Conservation (phyloP, 495 filamentous ascomycete genomes). For the Tuber borchii region DNA sequence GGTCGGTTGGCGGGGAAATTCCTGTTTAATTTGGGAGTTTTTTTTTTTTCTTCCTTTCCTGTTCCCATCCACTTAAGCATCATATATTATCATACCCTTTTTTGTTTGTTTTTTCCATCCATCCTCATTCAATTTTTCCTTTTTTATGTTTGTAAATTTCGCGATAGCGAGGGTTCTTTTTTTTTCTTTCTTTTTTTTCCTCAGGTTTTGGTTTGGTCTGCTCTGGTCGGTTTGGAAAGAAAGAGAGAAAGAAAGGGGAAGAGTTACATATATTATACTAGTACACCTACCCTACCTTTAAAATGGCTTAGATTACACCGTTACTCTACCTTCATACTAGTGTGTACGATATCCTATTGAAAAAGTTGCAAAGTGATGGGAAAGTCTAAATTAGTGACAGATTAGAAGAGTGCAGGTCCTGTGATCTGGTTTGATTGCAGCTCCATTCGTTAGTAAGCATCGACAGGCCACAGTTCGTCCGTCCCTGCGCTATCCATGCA, state of each 20-base stretch:
- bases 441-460: background rate
- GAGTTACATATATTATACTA: background rate
- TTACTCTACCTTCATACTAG: background rate
- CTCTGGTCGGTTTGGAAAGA: slow-evolving; percentile 1
- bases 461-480: background rate
- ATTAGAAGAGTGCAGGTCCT: background rate
- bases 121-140: background rate
- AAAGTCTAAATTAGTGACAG: background rate
- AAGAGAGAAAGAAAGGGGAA: background rate
- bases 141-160: background rate
- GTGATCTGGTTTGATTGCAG: background rate
- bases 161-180: background rate
- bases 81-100: slow-evolving; percentile 6
- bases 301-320: background rate
- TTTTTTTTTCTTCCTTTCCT: slow-evolving; percentile 16
- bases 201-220: background rate
- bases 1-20: background rate
- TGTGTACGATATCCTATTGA: background rate
- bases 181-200: background rate
- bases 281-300: background rate
- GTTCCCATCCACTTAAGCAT: slow-evolving; percentile 15
- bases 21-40: slow-evolving; percentile 2
- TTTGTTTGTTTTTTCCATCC: background rate
- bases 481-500: too few relatives aligned
- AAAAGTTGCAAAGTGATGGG: background rate